phyloP scores from a whole-genome alignment of 208 protist genomes.

The Strigomonas oncopelti region DNA sequence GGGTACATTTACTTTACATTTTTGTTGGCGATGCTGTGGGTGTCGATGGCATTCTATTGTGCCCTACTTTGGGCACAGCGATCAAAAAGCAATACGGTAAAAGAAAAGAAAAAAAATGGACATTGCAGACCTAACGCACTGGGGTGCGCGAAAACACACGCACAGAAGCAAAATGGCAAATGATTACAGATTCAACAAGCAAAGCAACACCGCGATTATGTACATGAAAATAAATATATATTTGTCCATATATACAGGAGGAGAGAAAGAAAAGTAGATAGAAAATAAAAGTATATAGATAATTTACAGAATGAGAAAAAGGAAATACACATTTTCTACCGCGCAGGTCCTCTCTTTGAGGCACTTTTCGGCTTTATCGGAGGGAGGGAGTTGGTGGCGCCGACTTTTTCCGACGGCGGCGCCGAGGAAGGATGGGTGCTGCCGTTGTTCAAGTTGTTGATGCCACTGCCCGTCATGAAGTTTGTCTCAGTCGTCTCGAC shows the following conservation, averaged over 20 bases:
- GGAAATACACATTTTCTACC: too few relatives aligned
- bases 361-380: constrained; percentile 4
- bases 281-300: not conserved
- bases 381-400: not conserved
- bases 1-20: too few relatives aligned
- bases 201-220: too few relatives aligned
- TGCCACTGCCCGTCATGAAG: not conserved
- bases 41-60: too few relatives aligned
- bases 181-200: too few relatives aligned
- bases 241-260: not conserved
- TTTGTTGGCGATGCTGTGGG: too few relatives aligned
- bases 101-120: not conserved
- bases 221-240: not conserved
- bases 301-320: constrained; percentile 5
- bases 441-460: too few relatives aligned
- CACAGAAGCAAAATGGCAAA: too few relatives aligned
- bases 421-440: constrained; percentile 6
- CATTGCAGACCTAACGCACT: not conserved
- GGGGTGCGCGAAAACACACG: not conserved
- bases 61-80: too few relatives aligned
- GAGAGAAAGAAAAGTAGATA: constrained; percentile 12
- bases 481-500: constrained; percentile 10
- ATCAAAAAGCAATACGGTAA: not conserved
- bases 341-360: too few relatives aligned
- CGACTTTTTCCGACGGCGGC: not conserved